Evolutionary conservation across 2,329 filamentous ascomycete genomes (phyloP), one percentile per base, ranked within the genome.

Genomic region (Sporothrix brunneoviolacea): DNA sequence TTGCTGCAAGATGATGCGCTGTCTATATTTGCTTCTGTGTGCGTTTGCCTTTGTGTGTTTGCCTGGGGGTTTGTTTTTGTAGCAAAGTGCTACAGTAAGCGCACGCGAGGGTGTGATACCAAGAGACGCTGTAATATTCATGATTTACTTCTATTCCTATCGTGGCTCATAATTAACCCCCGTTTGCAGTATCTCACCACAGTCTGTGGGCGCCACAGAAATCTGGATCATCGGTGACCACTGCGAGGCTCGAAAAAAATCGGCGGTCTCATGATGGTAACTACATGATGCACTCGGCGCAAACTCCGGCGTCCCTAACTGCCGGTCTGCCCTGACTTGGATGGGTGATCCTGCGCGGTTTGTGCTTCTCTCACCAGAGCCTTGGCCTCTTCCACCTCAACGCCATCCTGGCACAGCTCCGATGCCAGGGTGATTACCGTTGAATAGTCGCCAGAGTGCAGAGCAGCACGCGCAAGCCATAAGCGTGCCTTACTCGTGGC

Each of bases 321-420:
- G 30, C 37, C 36, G 3, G 36, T 5, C 18, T 12, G n/a, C 18
- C 12, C 13, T 19, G 2, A 4, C 13, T 13, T 6, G 12, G 3
- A n/a, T 9, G 16, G 16, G 28, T 35, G 5, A 7, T 88, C 86
- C 67, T 90, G 77, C 57, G 87, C 79, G 4, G 86, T 86, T 58
- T 91, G 78, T 12, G 95, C 84, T 66, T 97, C 91, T 54, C 89
- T 79, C 55, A 95, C 86, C 59, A 97, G 71, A 4, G 90, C 89
- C 70, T 97, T 97, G 24, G 93, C 93, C 67, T 98, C 93, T 65
- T 98, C 93, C 2, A 97, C 89, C 67, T 97, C 93, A 22, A 94
- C 84, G 0, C 93, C 93, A 67, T 98, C 93, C 67, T 96, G 89
- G 64, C 91, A 96, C 40, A 98, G 72, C 68, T 98, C 93, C 54